phyloP scores from a whole-genome alignment of 2,329 filamentous ascomycete species.

The Calonectria naviculata region DNA sequence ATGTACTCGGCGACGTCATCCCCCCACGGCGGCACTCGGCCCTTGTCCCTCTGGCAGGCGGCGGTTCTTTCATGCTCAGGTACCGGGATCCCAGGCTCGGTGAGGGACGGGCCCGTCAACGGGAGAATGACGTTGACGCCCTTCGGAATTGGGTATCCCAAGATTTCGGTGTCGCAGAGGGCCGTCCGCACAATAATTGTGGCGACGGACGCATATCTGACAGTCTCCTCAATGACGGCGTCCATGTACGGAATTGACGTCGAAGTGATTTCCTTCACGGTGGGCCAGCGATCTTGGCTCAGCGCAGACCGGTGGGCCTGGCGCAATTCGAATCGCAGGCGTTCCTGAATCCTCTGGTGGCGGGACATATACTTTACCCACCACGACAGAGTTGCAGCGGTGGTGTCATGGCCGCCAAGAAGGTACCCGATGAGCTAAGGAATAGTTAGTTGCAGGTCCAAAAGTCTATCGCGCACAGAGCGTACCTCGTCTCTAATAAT shows the following conservation, averaged over 20 bases:
- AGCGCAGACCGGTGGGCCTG: constrained; percentile 34
- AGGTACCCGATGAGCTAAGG: constrained; percentile 41
- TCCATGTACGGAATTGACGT: constrained; percentile 49
- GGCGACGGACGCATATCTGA: constrained; percentile 45
- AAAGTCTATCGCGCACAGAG: neutral
- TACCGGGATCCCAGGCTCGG: constrained; percentile 39
- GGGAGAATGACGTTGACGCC: constrained; percentile 46
- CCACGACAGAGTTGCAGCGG: constrained; percentile 42
- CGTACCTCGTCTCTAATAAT: constrained; percentile 49
- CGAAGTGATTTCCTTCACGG: constrained; percentile 42
- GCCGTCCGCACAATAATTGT: constrained; percentile 45
- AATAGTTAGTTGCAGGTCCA: neutral
- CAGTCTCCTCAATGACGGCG: constrained; percentile 49
- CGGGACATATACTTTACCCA: constrained; percentile 42
- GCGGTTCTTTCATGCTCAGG: constrained; percentile 42
- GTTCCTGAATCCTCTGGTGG: constrained; percentile 34
- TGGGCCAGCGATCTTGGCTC: constrained; percentile 39
- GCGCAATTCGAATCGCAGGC: constrained; percentile 40
- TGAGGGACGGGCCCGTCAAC: constrained; percentile 43
- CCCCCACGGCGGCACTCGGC: constrained; percentile 44
- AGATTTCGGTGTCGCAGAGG: constrained; percentile 45
- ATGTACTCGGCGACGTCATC: constrained; percentile 44
- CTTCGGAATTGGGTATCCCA: constrained; percentile 47
- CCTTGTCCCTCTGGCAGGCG: constrained; percentile 36
- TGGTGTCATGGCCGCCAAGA: constrained; percentile 45